Conservation (phyloP, 345 rosid species). For the Hibiscus mutabilis region DNA sequence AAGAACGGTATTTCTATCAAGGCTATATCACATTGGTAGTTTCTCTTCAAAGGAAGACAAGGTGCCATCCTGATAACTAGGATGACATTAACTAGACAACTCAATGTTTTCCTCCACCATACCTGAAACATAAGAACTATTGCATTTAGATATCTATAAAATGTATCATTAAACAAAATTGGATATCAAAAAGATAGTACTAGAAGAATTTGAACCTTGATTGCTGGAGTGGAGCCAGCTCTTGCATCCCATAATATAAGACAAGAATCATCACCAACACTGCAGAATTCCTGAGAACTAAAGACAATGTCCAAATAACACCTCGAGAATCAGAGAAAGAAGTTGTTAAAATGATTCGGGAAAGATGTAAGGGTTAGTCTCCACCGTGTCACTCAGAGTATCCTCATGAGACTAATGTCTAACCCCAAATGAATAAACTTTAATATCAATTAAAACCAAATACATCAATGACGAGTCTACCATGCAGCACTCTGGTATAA, state of each 20-base stretch:
- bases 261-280: conserved; percentile 71
- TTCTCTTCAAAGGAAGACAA: neutral
- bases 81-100: neutral
- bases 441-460: neutral
- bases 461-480: neutral
- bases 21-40: neutral
- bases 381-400: neutral
- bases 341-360: neutral
- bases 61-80: neutral
- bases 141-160: neutral
- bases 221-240: conserved; percentile 39
- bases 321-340: neutral
- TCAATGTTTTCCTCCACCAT: neutral
- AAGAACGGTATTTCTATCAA: neutral
- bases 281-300: conserved; percentile 57
- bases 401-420: neutral
- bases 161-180: neutral
- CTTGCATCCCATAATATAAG: conserved; percentile 70
- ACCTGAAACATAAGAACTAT: neutral
- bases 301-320: conserved; percentile 9
- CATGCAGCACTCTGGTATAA: neutral
- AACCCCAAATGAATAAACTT: neutral
- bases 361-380: neutral
- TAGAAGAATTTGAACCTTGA: conserved; percentile 37
- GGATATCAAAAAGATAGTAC: neutral